A percentile compares a stretch with the other conserved stretches of the same genome.
phyloP scores from a whole-genome alignment of 1,139 yeast species.

The Chernovozyma aurita region DNA sequence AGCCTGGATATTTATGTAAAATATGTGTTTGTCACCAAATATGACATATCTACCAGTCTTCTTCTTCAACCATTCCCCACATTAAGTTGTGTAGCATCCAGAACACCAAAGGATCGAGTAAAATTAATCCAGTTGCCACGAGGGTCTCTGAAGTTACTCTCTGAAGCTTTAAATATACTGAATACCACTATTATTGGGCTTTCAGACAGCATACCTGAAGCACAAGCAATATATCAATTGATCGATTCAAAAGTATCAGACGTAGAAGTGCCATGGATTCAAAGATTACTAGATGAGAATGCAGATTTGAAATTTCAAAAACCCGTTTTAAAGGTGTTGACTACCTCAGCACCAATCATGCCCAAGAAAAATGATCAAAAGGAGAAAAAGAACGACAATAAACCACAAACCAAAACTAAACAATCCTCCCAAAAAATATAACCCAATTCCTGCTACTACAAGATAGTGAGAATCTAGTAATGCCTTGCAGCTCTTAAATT shows the following conservation, averaged over 20 bases:
- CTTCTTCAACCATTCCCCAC: conserved; percentile 51
- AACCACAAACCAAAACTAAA: neutral
- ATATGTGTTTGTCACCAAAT: conserved; percentile 51
- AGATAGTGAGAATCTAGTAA: no score
- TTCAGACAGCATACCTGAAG: conserved; percentile 17
- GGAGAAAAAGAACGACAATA: conserved; percentile 12
- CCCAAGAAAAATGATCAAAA: conserved; percentile 21
- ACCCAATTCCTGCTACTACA: neutral
- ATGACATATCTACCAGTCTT: conserved; percentile 47
- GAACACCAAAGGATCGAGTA: conserved; percentile 22
- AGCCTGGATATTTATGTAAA: conserved; percentile 15
- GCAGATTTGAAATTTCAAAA: conserved; percentile 15
- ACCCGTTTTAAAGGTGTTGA: conserved; percentile 35
- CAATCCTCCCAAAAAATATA: neutral
- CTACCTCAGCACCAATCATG: conserved; percentile 38
- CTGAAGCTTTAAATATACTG: conserved; percentile 25
- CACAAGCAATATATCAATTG: conserved; percentile 25
- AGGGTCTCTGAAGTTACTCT: conserved; percentile 36
- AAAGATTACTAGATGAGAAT: conserved; percentile 20
- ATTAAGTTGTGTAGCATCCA: conserved; percentile 43
- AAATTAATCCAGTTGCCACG: conserved; percentile 54
- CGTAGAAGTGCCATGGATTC: conserved; percentile 45
- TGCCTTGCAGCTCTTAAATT: no score
- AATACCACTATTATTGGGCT: conserved; percentile 29
- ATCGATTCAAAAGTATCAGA: conserved; percentile 30